These are phyloP conservation scores for Rhododendron henanense DNA, from an alignment of 148 eudicot genomes.

Conservation along the genomic window DNA sequence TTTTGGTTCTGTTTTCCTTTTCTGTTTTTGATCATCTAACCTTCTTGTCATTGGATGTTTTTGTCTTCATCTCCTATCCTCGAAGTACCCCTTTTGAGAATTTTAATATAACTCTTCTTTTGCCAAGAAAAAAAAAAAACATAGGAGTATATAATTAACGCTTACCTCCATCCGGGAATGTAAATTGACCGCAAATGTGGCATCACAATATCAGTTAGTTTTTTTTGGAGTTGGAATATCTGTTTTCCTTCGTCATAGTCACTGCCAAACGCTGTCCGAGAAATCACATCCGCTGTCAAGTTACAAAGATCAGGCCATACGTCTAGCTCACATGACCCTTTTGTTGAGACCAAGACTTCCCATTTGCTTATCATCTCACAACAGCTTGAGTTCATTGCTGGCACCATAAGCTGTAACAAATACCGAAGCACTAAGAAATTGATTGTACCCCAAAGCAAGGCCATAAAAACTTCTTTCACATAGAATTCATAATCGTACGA, in stretches of 20 bases:
- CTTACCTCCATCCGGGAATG: conserved; percentile 36
- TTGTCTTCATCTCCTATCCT: no score
- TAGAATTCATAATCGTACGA: no score
- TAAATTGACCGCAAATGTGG: conserved; percentile 19
- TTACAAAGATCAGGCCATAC: conserved; percentile 24
- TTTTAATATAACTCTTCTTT: no score
- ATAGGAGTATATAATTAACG: no score
- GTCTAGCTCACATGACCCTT: conserved; percentile 24
- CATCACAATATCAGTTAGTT: conserved; percentile 11
- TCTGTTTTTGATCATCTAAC: no score
- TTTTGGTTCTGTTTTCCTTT: no score
- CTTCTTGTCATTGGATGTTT: no score
- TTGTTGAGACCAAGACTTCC: conserved; percentile 19
- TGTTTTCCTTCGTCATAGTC: conserved; percentile 16
- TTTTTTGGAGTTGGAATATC: conserved; percentile 28
- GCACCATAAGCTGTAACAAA: conserved; percentile 5
- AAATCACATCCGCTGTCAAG: conserved; percentile 24
- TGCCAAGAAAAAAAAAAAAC: no score
- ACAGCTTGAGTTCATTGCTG: conserved; percentile 14
- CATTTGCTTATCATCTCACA: conserved; percentile 31
- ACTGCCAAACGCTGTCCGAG: conserved; percentile 28
- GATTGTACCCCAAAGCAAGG: neutral
- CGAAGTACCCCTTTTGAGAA: no score
- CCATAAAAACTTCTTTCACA: neutral
- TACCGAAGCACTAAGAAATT: neutral